Evolutionary conservation across 2,329 filamentous ascomycete species (phyloP), one percentile per base, ranked within the genome.

Genomic region (Clonostachys byssicola): DNA sequence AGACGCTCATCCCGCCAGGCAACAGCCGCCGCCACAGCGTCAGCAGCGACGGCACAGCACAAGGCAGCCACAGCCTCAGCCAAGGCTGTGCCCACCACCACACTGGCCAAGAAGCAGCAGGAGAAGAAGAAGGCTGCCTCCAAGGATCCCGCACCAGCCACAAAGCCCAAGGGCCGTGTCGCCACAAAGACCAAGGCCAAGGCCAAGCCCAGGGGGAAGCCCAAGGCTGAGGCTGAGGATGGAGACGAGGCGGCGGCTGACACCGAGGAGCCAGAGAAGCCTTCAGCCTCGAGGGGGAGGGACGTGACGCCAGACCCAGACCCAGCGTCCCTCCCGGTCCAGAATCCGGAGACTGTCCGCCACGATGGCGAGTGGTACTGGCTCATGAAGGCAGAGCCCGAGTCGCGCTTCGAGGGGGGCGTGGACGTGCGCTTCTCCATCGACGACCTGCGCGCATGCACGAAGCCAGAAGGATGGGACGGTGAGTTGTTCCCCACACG

Each of bases 361-460:
- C 70, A 72, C 12, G 65, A 70, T 0, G 71, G 67, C 3, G 60
- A 67, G 44, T 71, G 68, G 65, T 91, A 87, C 66, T 92, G 88
- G 88, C 77, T 94, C 34, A 80, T 94, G 78, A 94, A 92, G 69
- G 88, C 89, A 0, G 88, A 99, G 68, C 92, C 94, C 0, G 88
- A 95, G 57, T 83, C 90, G 5, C 86, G 94, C 6, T 71, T 91
- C 14, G 90, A 95, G 63, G 92, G 91, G 47, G 92, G 91, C 1
- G 74, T 88, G 44, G 92, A 97, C 61, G 89, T 96, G 42, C 87
- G 83, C 55, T 99, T 97, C 68, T 95, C 91, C 1, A 96, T 99
- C 58, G 91, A 97, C 58, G 92, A 97, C 62, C 70, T 99, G 35
- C 78, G 80, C 13, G 78, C 81, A 1, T 86, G 82, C 58, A 83